These are phyloP conservation scores for Lachancea nothofagi DNA, from an alignment of 805 yeast genomes.

Conservation along the genomic window DNA sequence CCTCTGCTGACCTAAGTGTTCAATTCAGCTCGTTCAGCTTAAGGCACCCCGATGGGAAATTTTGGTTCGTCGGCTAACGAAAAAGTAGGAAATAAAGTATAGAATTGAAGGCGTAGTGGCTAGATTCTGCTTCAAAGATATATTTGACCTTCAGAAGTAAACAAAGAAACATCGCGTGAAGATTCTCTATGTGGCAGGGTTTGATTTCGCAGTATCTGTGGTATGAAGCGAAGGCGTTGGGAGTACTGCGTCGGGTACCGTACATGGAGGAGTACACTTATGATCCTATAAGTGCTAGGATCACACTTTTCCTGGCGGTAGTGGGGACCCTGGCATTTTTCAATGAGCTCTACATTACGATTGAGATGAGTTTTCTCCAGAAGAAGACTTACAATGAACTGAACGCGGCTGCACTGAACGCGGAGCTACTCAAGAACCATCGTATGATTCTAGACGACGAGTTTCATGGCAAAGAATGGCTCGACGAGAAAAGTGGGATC, in stretches of 20 bases:
- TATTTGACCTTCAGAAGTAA: no score
- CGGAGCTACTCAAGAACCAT: constrained; percentile 25
- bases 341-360: constrained; percentile 31
- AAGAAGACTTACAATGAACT: constrained; percentile 31
- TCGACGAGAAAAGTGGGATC: constrained; percentile 30
- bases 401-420: constrained; percentile 27
- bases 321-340: constrained; percentile 31
- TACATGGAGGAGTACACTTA: constrained; percentile 18
- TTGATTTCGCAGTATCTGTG: constrained; percentile 13
- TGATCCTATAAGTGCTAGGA: constrained; percentile 31
- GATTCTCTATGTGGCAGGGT: constrained; percentile 1
- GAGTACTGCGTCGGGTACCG: constrained; percentile 13
- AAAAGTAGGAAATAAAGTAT: no score
- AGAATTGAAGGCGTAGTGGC: no score
- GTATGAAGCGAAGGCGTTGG: constrained; percentile 19
- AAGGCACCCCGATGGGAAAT: no score
- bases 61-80: no score
- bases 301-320: constrained; percentile 28
- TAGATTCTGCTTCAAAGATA: no score
- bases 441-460: constrained; percentile 30
- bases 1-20: no score
- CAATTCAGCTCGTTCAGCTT: no score
- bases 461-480: constrained; percentile 30
- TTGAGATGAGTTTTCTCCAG: constrained; percentile 32
- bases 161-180: no score